Base-by-base conservation (phyloP, 352 stramenopile genomes). In the Globisporangium acanthophoron region DNA sequence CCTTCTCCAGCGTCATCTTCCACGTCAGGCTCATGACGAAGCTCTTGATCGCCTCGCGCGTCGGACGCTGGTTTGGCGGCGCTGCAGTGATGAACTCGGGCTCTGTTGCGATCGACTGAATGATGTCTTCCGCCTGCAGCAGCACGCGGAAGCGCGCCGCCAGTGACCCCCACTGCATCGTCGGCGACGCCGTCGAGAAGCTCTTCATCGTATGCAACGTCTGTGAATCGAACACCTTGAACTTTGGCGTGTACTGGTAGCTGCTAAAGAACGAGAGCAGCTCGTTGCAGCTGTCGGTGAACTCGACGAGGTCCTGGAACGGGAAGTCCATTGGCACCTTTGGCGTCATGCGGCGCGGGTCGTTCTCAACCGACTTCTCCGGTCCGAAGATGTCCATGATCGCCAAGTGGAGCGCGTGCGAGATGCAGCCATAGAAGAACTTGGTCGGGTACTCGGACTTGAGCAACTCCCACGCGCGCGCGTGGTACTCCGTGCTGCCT, bases 351-450 rank as follows among this genome's bases (percentile, higher is more conserved):
- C 76, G 75, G 39, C 79, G 70, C 7, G 78, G 76, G 56, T 92
- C 83, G 62, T 90, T 78, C 13, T 90, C 80, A 15, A 92, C 40
- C 16, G 59, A 74, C 62, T 88, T 86, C 29, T 90, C 73, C 6
- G 80, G 77, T 0, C 80, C 78, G 54, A 93, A 91, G 44, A 93
- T 88, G 59, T 93, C 83, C 77, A 86, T 88, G 57, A 93, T 89
- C 29, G 75, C 78, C 43, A 93, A 56, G 47, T 93, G 80, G 3
- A 93, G 70, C 29, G 83, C 83, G 52, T 93, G 79, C 18, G 77
- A 88, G 64, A 90, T 90, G 56, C 83, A 93, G 6, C 83, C 83
- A 46, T 93, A 93, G 59, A 93, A 93, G 53, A 93, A 93, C 65
- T 91, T 93, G 52, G 83, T 91, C 47, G 83, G 83, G 56, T 85